Evolutionary conservation across 345 rosid genomes (phyloP), one percentile per base, ranked within the genome.

Genomic region (Brassica juncea): DNA sequence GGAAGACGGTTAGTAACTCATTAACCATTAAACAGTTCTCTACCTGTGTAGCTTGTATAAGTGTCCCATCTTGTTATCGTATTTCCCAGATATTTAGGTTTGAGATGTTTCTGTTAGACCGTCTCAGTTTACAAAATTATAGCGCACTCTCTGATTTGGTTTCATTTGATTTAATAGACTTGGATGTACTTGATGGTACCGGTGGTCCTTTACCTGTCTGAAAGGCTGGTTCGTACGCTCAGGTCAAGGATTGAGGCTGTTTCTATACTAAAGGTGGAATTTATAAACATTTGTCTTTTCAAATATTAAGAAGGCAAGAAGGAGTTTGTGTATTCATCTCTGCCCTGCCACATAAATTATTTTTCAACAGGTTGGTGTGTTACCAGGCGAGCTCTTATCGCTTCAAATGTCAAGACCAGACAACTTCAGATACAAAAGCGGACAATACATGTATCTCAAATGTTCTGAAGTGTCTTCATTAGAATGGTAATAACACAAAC

Each of bases 121-220:
- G 25, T 23, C 25, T 23, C 25, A 23, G 25, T 23, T 23, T 23
- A 23, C 25, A 23, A 23, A 23, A 23, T 23, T 23, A 23, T 23
- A 23, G 25, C 25, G 25, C 25, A 23, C 25, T 23, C 25, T 75
- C 15, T 49, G 42, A 75, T 23, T 44, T 64, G 65, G 68, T 6
- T 27, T 63, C 44, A 39, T 75, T 39, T 75, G 75, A 34, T 70
- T 28, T 4, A 73, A 55, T 83, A 92, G 97, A 92, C 95, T 2
- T 92, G 95, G 97, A 90, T 92, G 93, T 90, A 90, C 66, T 32
- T 92, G 87, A 86, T 82, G 14, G 81, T 90, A 81, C 97, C 97
- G 0, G 63, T 92, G 15, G 68, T 68, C 35, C 84, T 92, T 68
- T 92, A 92, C 75, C 79, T 66, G 12, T 37, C 81, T 42, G 97